These are phyloP conservation scores for Nitzschia sp. DNA, from an alignment of 108 stramenopile genomes.

Conservation along the genomic window DNA sequence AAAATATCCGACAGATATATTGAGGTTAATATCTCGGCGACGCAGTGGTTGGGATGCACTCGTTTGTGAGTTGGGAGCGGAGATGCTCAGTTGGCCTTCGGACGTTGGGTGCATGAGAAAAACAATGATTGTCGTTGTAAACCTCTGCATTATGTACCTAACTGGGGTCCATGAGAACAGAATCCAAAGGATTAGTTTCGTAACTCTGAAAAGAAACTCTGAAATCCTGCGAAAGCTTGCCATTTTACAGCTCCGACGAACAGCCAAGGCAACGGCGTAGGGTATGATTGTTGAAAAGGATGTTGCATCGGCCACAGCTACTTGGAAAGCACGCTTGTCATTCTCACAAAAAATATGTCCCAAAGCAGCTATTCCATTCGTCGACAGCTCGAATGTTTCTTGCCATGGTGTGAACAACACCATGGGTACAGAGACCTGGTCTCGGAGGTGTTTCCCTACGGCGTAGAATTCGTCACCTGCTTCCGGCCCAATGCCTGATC, in stretches of 20 bases:
- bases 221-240: not conserved
- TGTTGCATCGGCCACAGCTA: constrained; percentile 23
- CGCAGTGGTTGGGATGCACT: constrained; percentile 16
- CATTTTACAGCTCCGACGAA: constrained; percentile 21
- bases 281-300: constrained; percentile 18
- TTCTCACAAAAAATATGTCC: constrained; percentile 9
- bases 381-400: not conserved
- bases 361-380: constrained; percentile 33
- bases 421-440: constrained; percentile 65
- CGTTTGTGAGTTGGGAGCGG: not conserved
- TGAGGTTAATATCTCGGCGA: constrained; percentile 41
- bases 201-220: constrained; percentile 15
- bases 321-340: constrained; percentile 16
- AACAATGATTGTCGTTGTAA: constrained; percentile 22
- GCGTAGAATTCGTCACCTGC: constrained; percentile 41
- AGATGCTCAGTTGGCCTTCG: constrained; percentile 25
- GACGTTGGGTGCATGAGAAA: constrained; percentile 41
- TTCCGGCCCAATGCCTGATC: constrained; percentile 54
- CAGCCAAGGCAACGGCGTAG: constrained; percentile 18
- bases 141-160: constrained; percentile 17
- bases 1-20: constrained; percentile 58
- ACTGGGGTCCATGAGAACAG: constrained; percentile 30
- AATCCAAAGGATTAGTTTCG: constrained; percentile 11
- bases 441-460: constrained; percentile 46
- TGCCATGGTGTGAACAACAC: constrained; percentile 24